Percentiles rank a stretch among this genome's conserved stretches.
These are phyloP conservation scores for Tremella yokohamensis DNA, from an alignment of 768 basidiomycete species.

Conservation along the genomic window DNA sequence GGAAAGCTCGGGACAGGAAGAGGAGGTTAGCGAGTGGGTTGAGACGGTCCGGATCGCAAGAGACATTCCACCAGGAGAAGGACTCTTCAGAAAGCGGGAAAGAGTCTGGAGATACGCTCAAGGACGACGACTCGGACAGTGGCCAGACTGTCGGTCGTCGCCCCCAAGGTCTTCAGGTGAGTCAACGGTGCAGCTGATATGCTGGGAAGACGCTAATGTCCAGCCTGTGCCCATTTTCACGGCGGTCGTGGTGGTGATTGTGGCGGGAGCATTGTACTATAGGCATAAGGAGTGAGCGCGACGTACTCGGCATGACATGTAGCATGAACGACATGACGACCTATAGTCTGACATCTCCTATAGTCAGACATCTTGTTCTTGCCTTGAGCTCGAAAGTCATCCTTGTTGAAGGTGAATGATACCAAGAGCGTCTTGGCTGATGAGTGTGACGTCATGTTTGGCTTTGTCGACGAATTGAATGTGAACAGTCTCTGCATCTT, in stretches of 20 bases:
- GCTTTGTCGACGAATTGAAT: too few relatives aligned
- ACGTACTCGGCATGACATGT: neutral
- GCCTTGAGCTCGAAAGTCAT: too few relatives aligned
- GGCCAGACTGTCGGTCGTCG: conserved; percentile 8
- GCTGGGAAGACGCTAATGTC: neutral
- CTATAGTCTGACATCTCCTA: too few relatives aligned
- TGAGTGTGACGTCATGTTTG: too few relatives aligned
- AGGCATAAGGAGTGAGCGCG: conserved; percentile 28
- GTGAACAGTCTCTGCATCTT: too few relatives aligned
- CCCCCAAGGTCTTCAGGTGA: conserved; percentile 18
- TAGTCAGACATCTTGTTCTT: too few relatives aligned
- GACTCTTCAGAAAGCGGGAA: conserved; percentile 27
- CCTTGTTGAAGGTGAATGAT: too few relatives aligned
- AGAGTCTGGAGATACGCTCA: conserved; percentile 33
- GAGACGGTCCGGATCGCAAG: neutral
- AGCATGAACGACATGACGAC: conserved; percentile 1
- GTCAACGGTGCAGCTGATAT: neutral
- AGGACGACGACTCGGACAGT: conserved; percentile 21
- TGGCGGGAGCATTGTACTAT: conserved; percentile 39
- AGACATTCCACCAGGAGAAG: conserved; percentile 12
- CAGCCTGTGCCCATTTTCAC: conserved; percentile 38
- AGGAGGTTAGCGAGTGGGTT: neutral
- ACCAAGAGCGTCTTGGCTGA: too few relatives aligned
- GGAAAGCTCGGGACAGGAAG: conserved; percentile 10
- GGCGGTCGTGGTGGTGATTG: conserved; percentile 33